phyloP scores from a whole-genome alignment of 106 monocot species.

The Dendrobium catenatum region DNA sequence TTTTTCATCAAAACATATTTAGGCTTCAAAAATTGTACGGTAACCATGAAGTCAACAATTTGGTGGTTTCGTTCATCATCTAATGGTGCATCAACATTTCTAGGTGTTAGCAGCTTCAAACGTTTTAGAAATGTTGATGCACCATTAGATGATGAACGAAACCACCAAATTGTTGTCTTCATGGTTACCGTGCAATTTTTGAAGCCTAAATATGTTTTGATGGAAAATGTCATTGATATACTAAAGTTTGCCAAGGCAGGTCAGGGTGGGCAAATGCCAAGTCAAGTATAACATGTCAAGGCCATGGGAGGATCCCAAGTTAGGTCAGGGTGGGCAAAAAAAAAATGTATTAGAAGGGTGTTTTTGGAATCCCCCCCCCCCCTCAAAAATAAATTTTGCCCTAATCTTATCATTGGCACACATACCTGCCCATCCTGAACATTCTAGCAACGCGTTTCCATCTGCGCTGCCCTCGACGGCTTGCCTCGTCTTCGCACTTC shows the following conservation, averaged over 20 bases:
- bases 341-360: too few species aligned
- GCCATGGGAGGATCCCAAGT: too few species aligned
- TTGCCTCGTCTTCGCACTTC: too few species aligned
- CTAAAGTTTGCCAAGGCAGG: slow-evolving; percentile 58
- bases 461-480: too few species aligned
- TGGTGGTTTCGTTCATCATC: slow-evolving; percentile 80
- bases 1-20: slow-evolving; percentile 95
- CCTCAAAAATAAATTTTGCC: too few species aligned
- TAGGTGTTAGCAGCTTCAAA: slow-evolving; percentile 87
- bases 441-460: too few species aligned
- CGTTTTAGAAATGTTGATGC: slow-evolving; percentile 71
- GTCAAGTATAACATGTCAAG: too few species aligned
- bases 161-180: slow-evolving; percentile 76
- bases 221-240: slow-evolving; percentile 93
- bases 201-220: slow-evolving; percentile 79
- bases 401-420: too few species aligned
- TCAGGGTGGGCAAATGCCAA: too few species aligned
- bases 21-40: slow-evolving; percentile 74
- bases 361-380: too few species aligned
- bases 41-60: slow-evolving; percentile 83
- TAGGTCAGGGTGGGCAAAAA: too few species aligned
- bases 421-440: too few species aligned
- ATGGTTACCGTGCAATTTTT: slow-evolving; percentile 85
- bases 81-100: slow-evolving; percentile 70
- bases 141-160: slow-evolving; percentile 75